These are phyloP conservation scores for Fraxinus albicans DNA, from an alignment of 305 asterid species.

Conservation along the genomic window DNA sequence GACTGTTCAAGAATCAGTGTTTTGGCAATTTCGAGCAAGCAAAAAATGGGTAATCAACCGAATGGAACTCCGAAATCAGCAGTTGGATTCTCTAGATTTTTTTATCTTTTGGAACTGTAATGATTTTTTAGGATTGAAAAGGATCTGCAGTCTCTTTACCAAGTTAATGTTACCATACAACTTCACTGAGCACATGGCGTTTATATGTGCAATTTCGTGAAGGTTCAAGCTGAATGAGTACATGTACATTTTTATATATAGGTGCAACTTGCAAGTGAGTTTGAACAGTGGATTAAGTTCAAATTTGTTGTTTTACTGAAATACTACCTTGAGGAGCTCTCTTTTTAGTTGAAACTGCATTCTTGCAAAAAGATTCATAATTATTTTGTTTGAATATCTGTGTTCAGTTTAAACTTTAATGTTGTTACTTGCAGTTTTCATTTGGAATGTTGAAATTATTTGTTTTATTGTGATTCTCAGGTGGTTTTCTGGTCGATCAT, in stretches of 20 bases:
- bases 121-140: background rate
- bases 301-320: background rate
- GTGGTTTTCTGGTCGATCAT: background rate
- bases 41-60: background rate
- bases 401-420: background rate
- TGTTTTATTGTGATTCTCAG: background rate
- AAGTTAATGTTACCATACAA: background rate
- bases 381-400: background rate
- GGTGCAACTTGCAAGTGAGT: background rate
- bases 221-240: background rate
- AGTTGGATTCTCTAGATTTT: background rate
- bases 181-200: background rate
- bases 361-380: background rate
- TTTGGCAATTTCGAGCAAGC: background rate
- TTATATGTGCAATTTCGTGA: background rate
- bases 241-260: background rate
- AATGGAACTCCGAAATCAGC: background rate
- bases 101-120: background rate
- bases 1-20: background rate
- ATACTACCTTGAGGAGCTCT: background rate
- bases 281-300: background rate
- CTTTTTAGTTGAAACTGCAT: background rate
- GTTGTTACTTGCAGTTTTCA: background rate
- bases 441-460: background rate
- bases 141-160: background rate